Evolutionary conservation across 176 grass and related monocot genomes (phyloP), one percentile per base, ranked within the genome.

Genomic region (Elaeis guineensis): DNA sequence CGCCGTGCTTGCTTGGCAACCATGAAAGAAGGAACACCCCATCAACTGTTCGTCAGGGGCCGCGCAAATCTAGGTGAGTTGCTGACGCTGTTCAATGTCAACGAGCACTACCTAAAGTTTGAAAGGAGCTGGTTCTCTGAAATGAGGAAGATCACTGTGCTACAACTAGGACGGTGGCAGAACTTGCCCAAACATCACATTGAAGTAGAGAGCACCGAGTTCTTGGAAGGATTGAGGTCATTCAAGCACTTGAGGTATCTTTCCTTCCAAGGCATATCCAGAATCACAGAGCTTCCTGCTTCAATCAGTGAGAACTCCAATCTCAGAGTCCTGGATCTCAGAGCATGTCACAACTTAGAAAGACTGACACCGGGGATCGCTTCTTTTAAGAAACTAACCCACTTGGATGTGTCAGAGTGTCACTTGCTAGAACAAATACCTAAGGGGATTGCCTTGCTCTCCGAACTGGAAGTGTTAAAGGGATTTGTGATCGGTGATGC

Each of bases 311-410:
- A 61, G 17, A 67, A 79, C 67, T 58, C 57, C 62, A 77, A 77
- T 69, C 78, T 95, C 50, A 75, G 29, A 44, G 81, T 87, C 30
- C 54, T 94, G 19, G 89, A 94, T 51, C 70, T 94, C 65, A 81
- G 82, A 64, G 77, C 89, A 52, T 94, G 89, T 79, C 89, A 94
- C 66, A 94, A 94, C 64, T 74, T 94, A 51, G 89, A 88, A 66
- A 81, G 69, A 59, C 54, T 94, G 29, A 63, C 71, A 24, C 14
- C 11, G 14, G 65, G 32, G 5, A 67, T 94, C 55, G 72, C 54
- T 0, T 81, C 65, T 30, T 49, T 80, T 52, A 51, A 73, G 26
- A 88, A 76, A 65, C 63, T 94, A 32, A 69, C 80, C 28, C 80
- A 84, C 58, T 75, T 89, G 49, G 89, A 95, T 50, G 75, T 95